Conservation (phyloP, 2,329 filamentous ascomycete species). For the Aspergillus sp. region DNA sequence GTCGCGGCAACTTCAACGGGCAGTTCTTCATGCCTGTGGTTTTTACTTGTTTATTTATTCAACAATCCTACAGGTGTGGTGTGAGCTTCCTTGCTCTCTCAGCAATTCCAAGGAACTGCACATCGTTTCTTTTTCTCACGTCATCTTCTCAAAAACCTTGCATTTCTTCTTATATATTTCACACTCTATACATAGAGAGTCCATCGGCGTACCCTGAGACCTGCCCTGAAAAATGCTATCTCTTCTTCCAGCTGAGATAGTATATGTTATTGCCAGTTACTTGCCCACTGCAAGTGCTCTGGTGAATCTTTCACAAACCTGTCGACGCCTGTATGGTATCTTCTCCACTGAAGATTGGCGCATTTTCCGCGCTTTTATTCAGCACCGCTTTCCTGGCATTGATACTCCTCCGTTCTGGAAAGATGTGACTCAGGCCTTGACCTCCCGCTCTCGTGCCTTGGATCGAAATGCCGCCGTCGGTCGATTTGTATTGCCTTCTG, state of each 20-base stretch:
- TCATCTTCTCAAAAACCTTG: background rate
- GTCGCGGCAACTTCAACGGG: slow-evolving; percentile 1
- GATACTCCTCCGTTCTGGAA: slow-evolving; percentile 45
- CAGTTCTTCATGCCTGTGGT: background rate
- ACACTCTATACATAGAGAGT: background rate
- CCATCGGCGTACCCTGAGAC: background rate
- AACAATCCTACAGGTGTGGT: background rate
- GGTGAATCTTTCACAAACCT: slow-evolving; percentile 46
- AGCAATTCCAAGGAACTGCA: background rate
- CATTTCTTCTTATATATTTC: background rate
- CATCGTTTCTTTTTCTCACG: background rate
- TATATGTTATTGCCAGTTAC: slow-evolving; percentile 41
- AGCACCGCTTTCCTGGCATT: slow-evolving; percentile 49
- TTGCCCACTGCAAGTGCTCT: slow-evolving; percentile 49
- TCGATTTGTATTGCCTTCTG: slow-evolving; percentile 50
- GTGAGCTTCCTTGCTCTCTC: background rate
- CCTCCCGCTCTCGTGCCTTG: slow-evolving; percentile 58
- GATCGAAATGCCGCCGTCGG: slow-evolving; percentile 57
- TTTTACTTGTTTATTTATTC: background rate
- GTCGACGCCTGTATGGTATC: slow-evolving; percentile 45
- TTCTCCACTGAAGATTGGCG: slow-evolving; percentile 51
- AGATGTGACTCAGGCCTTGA: slow-evolving; percentile 55
- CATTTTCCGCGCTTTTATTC: slow-evolving; percentile 47
- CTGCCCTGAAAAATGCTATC: slow-evolving; percentile 30
- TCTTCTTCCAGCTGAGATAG: slow-evolving; percentile 43